Percentiles rank a stretch among this genome's conserved stretches.
These are phyloP conservation scores for Debaryomyces robertsiae DNA, from an alignment of 1,139 yeast genomes.

Conservation along the genomic window DNA sequence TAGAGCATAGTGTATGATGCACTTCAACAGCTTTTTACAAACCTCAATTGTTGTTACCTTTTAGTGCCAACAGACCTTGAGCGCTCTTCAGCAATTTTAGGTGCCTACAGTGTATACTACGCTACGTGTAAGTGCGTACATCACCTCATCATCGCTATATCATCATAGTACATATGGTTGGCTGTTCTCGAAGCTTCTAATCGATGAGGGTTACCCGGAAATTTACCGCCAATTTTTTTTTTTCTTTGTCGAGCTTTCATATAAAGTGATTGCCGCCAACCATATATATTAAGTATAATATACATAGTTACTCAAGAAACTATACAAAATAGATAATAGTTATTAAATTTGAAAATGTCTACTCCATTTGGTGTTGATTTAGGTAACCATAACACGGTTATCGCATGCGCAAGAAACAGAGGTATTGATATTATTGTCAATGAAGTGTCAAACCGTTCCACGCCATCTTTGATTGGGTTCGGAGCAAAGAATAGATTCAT, in stretches of 20 bases:
- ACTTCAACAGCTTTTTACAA: background rate
- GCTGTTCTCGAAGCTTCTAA: constrained; percentile 11
- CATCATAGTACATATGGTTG: background rate
- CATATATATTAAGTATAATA: constrained; percentile 1
- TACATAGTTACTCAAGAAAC: constrained; percentile 5
- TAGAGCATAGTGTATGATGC: constrained; percentile 37
- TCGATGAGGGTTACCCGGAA: constrained; percentile 6
- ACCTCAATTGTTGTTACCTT: too few species aligned
- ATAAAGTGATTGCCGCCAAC: constrained; percentile 7
- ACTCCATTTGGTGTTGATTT: constrained; percentile 98
- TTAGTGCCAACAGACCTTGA: too few species aligned
- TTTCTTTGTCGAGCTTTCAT: constrained; percentile 7
- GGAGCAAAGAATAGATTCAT: constrained; percentile 86
- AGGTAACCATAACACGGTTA: constrained; percentile 91
- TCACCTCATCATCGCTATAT: too few species aligned
- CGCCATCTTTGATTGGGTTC: constrained; percentile 94
- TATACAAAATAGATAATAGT: constrained; percentile 10
- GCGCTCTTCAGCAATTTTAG: too few species aligned
- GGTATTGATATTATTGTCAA: constrained; percentile 98
- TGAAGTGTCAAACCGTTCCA: constrained; percentile 96
- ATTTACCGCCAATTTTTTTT: constrained; percentile 3
- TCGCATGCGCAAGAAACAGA: constrained; percentile 98
- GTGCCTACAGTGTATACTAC: too few species aligned
- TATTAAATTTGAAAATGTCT: constrained; percentile 34
- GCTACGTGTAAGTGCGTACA: too few species aligned